Base-by-base conservation (phyloP, 345 rosid genomes). In the Fremontodendron californicum region DNA sequence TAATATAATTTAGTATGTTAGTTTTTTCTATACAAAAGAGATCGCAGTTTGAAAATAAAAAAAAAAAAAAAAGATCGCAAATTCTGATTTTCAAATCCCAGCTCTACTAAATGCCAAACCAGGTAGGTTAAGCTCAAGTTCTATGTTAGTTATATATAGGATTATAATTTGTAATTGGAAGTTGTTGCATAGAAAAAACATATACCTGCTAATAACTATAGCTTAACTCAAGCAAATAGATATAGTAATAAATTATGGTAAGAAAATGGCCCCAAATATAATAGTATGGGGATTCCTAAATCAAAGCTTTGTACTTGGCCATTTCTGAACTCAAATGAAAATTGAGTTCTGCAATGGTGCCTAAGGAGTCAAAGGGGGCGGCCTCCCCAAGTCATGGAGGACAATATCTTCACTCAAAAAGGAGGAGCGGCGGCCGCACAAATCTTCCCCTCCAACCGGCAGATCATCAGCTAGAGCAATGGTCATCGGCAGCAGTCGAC, bases 381-480 rank as follows among this genome's bases (percentile, higher is more conserved):
- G 76, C 71, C 55, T 84, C 75, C 75, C 78, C 81, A 75, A 73
- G 78, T 71, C 81, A 85, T 83, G 85, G 86, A 83, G 83, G 87
- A 80, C 79, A 18, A 25, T 66, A 5, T 81, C 78, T 78, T 85
- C 79, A 37, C 79, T 63, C 79, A 62, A 48, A 79, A 78, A 64
- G 75, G 65, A 64, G 48, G 61, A 11, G 71, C 43, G 5, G 46
- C 70, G 2, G 70, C 43, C 77, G 37, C 71, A 52, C 74, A 63
- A 25, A 43, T 69, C 75, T 75, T 77, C 70, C 70, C 67, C 55
- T 73, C 78, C 78, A 78, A 79, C 48, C 77, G 61, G 25, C 84
- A 33, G 67, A 25, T 45, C n/a, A n/a, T n/a, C 21, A 13, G 37
- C 73, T 25, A 9, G 73, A 62, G 71, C 46, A 80, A 79, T 78